phyloP scores from a whole-genome alignment of 2,329 filamentous ascomycete genomes.

The Drechslerella stenobrocha region DNA sequence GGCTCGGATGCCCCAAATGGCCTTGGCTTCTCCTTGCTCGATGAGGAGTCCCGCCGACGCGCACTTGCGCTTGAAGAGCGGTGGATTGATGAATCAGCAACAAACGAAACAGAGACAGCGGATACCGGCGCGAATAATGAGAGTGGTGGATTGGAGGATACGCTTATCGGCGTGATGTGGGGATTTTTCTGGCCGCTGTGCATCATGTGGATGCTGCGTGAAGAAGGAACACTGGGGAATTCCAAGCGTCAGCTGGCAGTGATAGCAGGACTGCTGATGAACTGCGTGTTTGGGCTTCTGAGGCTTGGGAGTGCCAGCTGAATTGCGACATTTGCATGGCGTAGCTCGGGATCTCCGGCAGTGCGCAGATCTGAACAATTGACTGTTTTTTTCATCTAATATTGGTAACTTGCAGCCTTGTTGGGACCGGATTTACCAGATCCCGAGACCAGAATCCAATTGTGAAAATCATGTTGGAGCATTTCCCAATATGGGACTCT shows the following conservation, averaged over 20 bases:
- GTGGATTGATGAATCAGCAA: conserved; percentile 56
- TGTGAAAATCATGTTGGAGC: too few relatives aligned
- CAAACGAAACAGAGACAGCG: conserved; percentile 57
- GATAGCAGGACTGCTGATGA: conserved; percentile 78
- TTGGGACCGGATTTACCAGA: not conserved
- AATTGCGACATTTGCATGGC: not conserved
- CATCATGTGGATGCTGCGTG: conserved; percentile 73
- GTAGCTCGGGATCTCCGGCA: not conserved
- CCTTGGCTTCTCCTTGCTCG: conserved; percentile 53
- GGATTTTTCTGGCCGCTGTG: conserved; percentile 95
- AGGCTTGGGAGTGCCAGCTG: conserved; percentile 56
- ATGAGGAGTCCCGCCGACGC: conserved; percentile 51
- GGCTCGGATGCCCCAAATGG: conserved; percentile 58
- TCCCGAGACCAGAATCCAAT: not conserved
- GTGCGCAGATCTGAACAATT: not conserved
- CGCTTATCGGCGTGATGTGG: conserved; percentile 83
- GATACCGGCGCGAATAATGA: conserved; percentile 55
- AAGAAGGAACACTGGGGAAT: conserved; percentile 83
- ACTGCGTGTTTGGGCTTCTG: conserved; percentile 74
- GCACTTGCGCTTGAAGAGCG: conserved; percentile 55
- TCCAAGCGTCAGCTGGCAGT: conserved; percentile 79
- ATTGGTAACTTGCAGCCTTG: too few relatives aligned
- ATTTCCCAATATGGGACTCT: too few relatives aligned
- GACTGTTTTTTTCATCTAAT: too few relatives aligned
- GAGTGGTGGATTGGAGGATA: conserved; percentile 73